Evolutionary conservation across 371 early-diverging fungal genomes (phyloP), one percentile per base, ranked within the genome.

Genomic region (Lichtheimia corymbifera): DNA sequence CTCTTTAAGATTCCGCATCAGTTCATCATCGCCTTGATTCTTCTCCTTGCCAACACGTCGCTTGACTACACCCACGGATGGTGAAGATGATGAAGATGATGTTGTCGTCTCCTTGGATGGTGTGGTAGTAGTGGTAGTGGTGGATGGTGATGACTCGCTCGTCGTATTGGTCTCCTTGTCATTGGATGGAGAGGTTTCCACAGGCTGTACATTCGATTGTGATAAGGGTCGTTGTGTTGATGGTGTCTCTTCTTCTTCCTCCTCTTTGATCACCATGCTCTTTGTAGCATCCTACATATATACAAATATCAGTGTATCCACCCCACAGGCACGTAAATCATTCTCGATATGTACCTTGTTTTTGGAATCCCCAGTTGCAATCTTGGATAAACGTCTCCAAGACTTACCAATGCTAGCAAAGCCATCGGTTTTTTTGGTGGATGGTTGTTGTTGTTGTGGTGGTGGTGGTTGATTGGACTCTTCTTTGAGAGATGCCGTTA

Each of bases 1-100:
- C 5, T 91, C 88, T 65, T 85, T 80, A 22, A 98, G 82, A 27
- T 91, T 84, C 20, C 88, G 89, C 53, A 98, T 86, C n/a, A 98
- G 84, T 52, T 94, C 93, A 40, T 73, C 76, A 61, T 75, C 73
- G 24, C 68, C 70, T 6, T 59, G 42, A 2, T 72, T 66, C 49
- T 63, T 66, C 30, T 71, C 66, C 64, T 60, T 56, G 54, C 50
- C 50, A 47, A 56, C 35, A 67, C 53, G 53, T 5, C 49, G 58
- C 49, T 58, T 52, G 28, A 43, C 47, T 17, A 18, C 27, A 3
- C 56, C 20, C 25, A 47, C 47, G 9, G 35, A 35, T 35, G 24
- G 30, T n/a, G 53, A 27, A 2, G 53, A 24, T 47, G 50, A 20
- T 9, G 35, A 9, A 0, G 43, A 30, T 4, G 50, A 9, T 13